A percentile compares a stretch with the other conserved stretches of the same genome.
phyloP scores from a whole-genome alignment of 2,329 filamentous ascomycete genomes.

The Stachybotrys echinatus region DNA sequence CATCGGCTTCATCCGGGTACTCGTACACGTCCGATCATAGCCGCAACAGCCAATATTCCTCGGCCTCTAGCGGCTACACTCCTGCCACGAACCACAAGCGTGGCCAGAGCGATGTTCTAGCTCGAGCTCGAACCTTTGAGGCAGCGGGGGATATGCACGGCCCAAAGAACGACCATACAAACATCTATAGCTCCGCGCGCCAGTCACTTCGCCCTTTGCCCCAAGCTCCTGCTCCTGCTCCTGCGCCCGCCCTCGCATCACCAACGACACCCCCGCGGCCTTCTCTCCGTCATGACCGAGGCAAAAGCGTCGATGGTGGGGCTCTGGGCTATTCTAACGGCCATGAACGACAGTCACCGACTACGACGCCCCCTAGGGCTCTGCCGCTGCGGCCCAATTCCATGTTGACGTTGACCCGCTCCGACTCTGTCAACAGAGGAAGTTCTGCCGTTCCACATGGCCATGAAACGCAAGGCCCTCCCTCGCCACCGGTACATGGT shows the following conservation, averaged over 20 bases:
- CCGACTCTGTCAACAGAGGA: constrained; percentile 43
- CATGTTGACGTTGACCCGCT: constrained; percentile 53
- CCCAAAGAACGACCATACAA: constrained; percentile 45
- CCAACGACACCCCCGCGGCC: constrained; percentile 20
- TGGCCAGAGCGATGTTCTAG: constrained; percentile 66
- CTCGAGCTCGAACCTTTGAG: constrained; percentile 46
- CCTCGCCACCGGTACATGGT: background rate
- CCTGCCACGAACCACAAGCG: constrained; percentile 57
- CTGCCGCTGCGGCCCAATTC: constrained; percentile 50
- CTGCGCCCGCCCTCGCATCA: constrained; percentile 35
- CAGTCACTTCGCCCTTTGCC: constrained; percentile 73
- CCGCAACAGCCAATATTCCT: constrained; percentile 58
- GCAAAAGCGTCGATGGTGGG: constrained; percentile 60
- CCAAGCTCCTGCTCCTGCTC: constrained; percentile 51
- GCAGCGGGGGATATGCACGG: constrained; percentile 33
- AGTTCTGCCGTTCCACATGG: constrained; percentile 23
- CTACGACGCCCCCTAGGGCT: constrained; percentile 36
- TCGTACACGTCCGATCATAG: constrained; percentile 57
- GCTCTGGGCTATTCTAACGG: constrained; percentile 44
- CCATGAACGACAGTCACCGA: constrained; percentile 33
- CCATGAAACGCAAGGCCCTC: background rate
- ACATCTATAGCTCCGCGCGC: constrained; percentile 66
- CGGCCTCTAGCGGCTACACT: constrained; percentile 57
- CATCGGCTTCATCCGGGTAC: constrained; percentile 65
- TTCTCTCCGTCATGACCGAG: constrained; percentile 43